Evolutionary conservation across 176 grass and related monocot species (phyloP), one percentile per base, ranked within the genome.

Genomic region (Miscanthus lutarioriparius): DNA sequence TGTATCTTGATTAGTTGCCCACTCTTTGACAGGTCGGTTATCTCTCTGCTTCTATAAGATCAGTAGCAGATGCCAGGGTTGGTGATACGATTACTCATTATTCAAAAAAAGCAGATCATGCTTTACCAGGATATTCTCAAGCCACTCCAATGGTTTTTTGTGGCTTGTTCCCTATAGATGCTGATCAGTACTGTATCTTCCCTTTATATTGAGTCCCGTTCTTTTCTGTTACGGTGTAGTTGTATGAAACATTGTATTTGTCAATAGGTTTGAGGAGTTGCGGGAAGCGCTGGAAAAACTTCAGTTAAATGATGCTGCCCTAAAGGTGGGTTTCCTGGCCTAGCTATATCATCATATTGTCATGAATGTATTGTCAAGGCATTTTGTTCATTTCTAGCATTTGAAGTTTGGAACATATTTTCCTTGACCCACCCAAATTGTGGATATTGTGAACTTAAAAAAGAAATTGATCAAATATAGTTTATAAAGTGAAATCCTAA

Each of bases 61-160:
- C 95, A 86, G 95, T 95, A 73, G 92, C 88, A 88, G 95, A 98
- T 91, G 95, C 95, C 48, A 85, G 91, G 44, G 95, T 98, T 38
- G 95, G 95, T 84, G 95, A 98, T 84, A 98, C 95, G 82, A 93
- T 98, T 67, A 95, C 95, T 77, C 86, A 93, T 44, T 91, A 62
- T 80, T 85, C 85, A 65, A 95, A 92, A 90, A 91, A 70, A 84
- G 95, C 95, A 53, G 85, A 86, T 67, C 80, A 8, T 10, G 92
- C 92, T 75, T 90, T 98, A 75, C 91, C 92, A 47, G 95, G 95
- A 93, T 98, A 98, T 85, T 90, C 89, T 64, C 83, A 98, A 90
- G 90, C 91, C 72, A 95, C 92, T 76, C 92, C 95, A 35, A 95
- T 98, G 95, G 95, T 98, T 84, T 98, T 98, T 67, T 98, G 89